A percentile compares a stretch with the other conserved stretches of the same genome.
phyloP scores from a whole-genome alignment of 192 early-diverging fungal species.

The Paraglomus brasilianum region DNA sequence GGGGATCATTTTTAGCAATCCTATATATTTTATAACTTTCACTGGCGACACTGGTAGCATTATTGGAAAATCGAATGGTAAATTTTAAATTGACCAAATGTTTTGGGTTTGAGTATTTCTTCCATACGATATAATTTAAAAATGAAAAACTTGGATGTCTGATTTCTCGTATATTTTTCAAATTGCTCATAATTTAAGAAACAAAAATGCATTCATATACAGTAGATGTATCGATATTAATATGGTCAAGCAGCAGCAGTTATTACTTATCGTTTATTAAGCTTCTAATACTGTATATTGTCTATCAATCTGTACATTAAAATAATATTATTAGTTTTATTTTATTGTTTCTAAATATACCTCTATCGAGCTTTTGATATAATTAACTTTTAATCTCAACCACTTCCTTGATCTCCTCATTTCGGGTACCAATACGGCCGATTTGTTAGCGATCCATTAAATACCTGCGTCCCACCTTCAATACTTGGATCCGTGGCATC shows the following conservation, averaged over 20 bases:
- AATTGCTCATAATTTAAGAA: too few species aligned
- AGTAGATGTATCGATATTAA: slow-evolving; percentile 18
- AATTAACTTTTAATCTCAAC: slow-evolving; percentile 17
- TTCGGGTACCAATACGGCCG: slow-evolving; percentile 14
- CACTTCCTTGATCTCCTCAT: neutral
- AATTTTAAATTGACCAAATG: too few species aligned
- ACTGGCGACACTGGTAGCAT: too few species aligned
- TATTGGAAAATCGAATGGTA: too few species aligned
- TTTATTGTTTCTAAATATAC: neutral
- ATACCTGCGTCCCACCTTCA: slow-evolving; percentile 5
- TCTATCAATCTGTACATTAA: neutral
- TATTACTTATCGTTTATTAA: neutral
- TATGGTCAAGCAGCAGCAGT: slow-evolving; percentile 27
- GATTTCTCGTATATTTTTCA: too few species aligned
- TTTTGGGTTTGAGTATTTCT: too few species aligned
- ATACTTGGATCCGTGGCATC: too few species aligned
- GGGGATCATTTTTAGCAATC: too few species aligned
- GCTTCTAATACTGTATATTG: neutral
- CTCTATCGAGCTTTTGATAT: slow-evolving; percentile 18
- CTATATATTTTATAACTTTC: too few species aligned
- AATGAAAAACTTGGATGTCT: too few species aligned
- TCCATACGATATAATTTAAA: too few species aligned
- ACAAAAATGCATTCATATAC: too few species aligned
- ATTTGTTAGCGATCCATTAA: neutral
- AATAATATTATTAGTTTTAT: neutral